Conservation (phyloP, 1,284 basidiomycete genomes). For the Lentinula novae-zelandiae region DNA sequence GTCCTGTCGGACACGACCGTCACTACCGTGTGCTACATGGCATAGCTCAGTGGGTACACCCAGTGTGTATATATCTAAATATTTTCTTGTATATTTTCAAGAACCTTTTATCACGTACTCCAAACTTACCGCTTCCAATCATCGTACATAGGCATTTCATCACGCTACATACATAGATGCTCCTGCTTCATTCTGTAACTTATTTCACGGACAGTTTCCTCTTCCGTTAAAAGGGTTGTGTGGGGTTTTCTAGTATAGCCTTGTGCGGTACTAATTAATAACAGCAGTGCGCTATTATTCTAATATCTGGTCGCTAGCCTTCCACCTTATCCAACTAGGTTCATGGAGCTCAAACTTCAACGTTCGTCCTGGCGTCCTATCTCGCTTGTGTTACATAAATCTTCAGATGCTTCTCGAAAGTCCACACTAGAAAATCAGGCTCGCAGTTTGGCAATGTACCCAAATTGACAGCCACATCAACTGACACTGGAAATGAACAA, state of each 20-base stretch:
- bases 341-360: too few relatives aligned
- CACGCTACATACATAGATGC: neutral
- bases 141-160: neutral
- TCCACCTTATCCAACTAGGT: too few relatives aligned
- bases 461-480: too few relatives aligned
- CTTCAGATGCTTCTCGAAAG: too few relatives aligned
- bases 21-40: neutral
- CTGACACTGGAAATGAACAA: too few relatives aligned
- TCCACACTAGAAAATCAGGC: too few relatives aligned
- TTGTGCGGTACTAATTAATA: neutral
- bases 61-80: neutral
- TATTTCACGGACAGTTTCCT: neutral
- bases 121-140: neutral
- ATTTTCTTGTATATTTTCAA: neutral
- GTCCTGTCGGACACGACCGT: neutral
- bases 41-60: neutral
- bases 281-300: neutral
- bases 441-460: too few relatives aligned
- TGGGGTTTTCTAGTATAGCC: neutral
- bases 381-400: too few relatives aligned
- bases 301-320: neutral
- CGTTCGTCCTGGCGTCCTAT: too few relatives aligned
- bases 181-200: neutral
- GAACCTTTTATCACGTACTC: neutral
- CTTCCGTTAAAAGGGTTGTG: neutral